Evolutionary conservation across 129 eudicot species (phyloP), one percentile per base, ranked within the genome.

Genomic region (Pulicaria dysenterica): DNA sequence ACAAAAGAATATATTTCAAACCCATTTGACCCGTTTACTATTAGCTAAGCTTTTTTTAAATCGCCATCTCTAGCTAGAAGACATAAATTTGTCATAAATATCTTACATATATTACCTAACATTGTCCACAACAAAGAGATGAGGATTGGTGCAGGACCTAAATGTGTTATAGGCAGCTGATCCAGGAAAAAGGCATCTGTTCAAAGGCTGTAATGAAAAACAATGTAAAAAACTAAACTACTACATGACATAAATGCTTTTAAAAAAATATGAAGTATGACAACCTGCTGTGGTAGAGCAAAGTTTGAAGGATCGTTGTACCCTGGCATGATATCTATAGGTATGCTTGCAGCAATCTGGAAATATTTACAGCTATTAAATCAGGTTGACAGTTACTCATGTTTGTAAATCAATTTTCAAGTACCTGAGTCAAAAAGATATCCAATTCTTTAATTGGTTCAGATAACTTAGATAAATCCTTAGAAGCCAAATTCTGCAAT

Each of bases 161-260:
- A 94, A 94, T 57, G 99, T 88, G 89, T 88, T 88, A 74, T 83
- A 94, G 50, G 95, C 77, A 3, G 94, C 57, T 54, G 97, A 86
- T 54, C 99, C 96, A 65, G 94, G 97, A 69, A 94, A 94, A 74
- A 94, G 99, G 75, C 99, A 94, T 79, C 87, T 84, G 73, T 94
- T 82, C 76, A 94, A 73, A 34, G 97, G 91, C 97, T 94, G 84
- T 19, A 78, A 45, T 34, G 46, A 39, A 85, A 54, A 61, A 51
- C 7, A 57, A 67, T 17, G 59, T 44, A 19, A 77, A 41, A 80
- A 48, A 43, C 64, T 40, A 11, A 44, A 64, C 1, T 5, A 11
- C 31, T 9, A 2, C 34, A 72, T 4, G 41, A 17, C 37, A 69
- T 6, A 50, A 9, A 45, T 24, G 36, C 15, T 53, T 53, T 34